phyloP scores from a whole-genome alignment of 2,329 filamentous ascomycete species.

The Purpureocillium takamizusanense region DNA sequence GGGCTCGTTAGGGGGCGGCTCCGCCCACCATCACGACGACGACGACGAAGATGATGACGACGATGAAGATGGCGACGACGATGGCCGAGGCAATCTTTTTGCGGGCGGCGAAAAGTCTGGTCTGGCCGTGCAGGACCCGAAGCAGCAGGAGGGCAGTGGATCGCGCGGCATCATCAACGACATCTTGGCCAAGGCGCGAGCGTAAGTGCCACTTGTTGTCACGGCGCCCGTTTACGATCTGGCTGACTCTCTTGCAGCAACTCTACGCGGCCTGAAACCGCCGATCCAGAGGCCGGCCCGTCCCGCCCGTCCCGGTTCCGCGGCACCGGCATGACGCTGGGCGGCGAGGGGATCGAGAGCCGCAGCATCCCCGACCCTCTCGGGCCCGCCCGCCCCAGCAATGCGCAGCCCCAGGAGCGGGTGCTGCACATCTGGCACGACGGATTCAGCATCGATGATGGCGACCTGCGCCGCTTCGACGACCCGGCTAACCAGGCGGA shows the following conservation, averaged over 20 bases:
- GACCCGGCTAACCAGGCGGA: slow-evolving; percentile 66
- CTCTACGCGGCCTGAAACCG: slow-evolving; percentile 44
- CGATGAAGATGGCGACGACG: slow-evolving; percentile 46
- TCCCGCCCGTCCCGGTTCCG: slow-evolving; percentile 50
- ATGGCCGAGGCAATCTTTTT: slow-evolving; percentile 60
- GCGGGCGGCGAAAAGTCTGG: slow-evolving; percentile 80
- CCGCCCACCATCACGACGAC: slow-evolving; percentile 42
- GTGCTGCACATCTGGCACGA: slow-evolving; percentile 74
- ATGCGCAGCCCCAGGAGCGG: slow-evolving; percentile 48
- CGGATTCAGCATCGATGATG: slow-evolving; percentile 79
- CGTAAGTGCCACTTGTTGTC: slow-evolving; percentile 29
- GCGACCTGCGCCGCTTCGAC: slow-evolving; percentile 67
- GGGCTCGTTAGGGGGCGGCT: slow-evolving; percentile 41
- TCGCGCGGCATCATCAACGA: slow-evolving; percentile 51
- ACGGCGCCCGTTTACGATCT: slow-evolving; percentile 9
- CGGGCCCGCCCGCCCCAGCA: slow-evolving; percentile 17
- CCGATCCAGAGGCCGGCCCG: slow-evolving; percentile 35
- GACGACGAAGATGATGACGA: slow-evolving; percentile 53
- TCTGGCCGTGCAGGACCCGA: slow-evolving; percentile 57
- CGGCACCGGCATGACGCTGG: slow-evolving; percentile 66
- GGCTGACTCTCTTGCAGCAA: slow-evolving; percentile 48
- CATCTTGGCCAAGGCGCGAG: slow-evolving; percentile 54
- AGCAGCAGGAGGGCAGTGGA: slow-evolving; percentile 35
- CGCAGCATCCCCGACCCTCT: slow-evolving; percentile 56
- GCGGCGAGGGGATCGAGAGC: slow-evolving; percentile 67